phyloP scores from a whole-genome alignment of 768 basidiomycete species.

The Leccinum disarticulatum region DNA sequence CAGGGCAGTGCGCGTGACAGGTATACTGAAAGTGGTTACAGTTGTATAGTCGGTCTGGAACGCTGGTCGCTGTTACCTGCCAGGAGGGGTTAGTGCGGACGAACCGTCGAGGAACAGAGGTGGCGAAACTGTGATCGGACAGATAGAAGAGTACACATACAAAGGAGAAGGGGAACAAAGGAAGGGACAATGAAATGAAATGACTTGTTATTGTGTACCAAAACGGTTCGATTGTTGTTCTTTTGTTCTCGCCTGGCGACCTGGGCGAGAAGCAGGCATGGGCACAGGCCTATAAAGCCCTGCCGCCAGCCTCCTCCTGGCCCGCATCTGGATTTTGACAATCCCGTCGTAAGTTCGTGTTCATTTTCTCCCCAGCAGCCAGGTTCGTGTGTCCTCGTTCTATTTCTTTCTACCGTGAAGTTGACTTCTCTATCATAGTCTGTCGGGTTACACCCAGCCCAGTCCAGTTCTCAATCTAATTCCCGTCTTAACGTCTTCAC shows the following conservation, averaged over 20 bases:
- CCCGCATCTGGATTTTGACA: conserved; percentile 37
- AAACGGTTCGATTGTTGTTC: conserved; percentile 25
- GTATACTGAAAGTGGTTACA: conserved; percentile 29
- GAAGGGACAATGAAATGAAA: conserved; percentile 21
- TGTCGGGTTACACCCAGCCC: conserved; percentile 23
- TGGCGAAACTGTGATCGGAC: conserved; percentile 21
- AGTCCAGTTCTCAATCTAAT: conserved; percentile 27
- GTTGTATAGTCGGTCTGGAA: conserved; percentile 70
- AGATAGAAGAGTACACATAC: conserved; percentile 13
- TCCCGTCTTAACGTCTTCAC: conserved; percentile 27
- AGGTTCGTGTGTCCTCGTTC: conserved; percentile 21
- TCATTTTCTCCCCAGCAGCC: conserved; percentile 24
- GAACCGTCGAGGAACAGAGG: conserved; percentile 44
- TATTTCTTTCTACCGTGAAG: neutral
- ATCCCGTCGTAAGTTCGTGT: conserved; percentile 27
- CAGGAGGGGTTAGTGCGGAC: conserved; percentile 81
- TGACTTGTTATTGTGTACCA: conserved; percentile 30
- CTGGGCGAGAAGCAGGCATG: conserved; percentile 9
- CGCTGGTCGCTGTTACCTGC: conserved; percentile 69
- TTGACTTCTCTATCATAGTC: conserved; percentile 15
- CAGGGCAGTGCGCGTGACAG: neutral
- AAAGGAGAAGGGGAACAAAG: conserved; percentile 22
- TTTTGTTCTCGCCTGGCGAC: conserved; percentile 39
- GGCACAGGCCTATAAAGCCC: conserved; percentile 28
- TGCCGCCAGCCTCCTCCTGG: neutral